A percentile compares a stretch with the other conserved stretches of the same genome.
Conservation (phyloP, 2,329 filamentous ascomycete species). For the Nothophoma quercina region DNA sequence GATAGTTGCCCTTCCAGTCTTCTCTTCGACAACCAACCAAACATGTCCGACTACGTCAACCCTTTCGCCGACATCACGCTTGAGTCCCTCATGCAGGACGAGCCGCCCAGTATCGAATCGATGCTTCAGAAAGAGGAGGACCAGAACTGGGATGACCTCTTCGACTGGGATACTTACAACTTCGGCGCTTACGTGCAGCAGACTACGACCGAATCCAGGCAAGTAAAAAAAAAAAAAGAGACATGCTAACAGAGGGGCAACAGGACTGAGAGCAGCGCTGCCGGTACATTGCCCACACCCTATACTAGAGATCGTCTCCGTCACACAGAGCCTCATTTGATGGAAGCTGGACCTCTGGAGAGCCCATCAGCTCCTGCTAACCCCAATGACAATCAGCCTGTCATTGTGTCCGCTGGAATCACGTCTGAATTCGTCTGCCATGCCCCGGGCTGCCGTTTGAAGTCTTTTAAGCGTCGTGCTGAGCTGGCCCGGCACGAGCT, state of each 20-base stretch:
- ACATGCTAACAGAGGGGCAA: conserved; percentile 31
- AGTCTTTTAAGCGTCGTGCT: no score
- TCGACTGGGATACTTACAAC: not conserved
- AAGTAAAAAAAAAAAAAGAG: conserved; percentile 28
- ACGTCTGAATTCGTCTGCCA: no score
- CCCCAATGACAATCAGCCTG: no score
- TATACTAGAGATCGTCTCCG: not conserved
- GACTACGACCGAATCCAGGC: conserved; percentile 12
- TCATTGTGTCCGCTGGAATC: no score
- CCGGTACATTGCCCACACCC: not conserved
- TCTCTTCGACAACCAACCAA: conserved; percentile 9
- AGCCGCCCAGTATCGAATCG: not conserved
- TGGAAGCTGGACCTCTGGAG: conserved; percentile 8
- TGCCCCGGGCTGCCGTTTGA: no score
- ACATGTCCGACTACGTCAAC: conserved; percentile 26
- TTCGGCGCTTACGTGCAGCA: conserved; percentile 13
- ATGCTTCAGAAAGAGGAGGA: not conserved
- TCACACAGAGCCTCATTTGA: no score
- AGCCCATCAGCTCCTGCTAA: no score
- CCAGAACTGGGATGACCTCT: not conserved
- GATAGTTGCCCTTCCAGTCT: not conserved
- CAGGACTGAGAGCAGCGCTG: not conserved
- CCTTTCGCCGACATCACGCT: not conserved
- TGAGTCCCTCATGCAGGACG: not conserved
- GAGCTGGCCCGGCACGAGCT: conserved; percentile 13